Conservation (phyloP, 208 protist species). For the Sergeia podlipaevii region DNA sequence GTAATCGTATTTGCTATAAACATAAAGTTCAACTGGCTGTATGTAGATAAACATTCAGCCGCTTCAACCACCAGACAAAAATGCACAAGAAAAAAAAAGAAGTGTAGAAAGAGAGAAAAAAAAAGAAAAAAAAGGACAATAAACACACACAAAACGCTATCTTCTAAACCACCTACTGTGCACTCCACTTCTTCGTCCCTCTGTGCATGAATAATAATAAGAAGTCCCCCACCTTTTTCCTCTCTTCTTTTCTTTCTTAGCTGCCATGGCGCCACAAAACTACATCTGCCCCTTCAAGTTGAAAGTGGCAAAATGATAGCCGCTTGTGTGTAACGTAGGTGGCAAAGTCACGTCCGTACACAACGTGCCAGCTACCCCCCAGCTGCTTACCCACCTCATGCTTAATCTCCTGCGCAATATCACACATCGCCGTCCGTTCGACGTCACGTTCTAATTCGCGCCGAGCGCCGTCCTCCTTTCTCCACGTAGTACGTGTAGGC, state of each 20-base stretch:
- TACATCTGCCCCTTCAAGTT: constrained; percentile 73
- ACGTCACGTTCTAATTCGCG: constrained; percentile 75
- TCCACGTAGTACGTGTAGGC: constrained; percentile 76
- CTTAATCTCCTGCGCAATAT: constrained; percentile 69
- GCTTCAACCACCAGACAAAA: too few species aligned
- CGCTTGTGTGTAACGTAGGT: constrained; percentile 77
- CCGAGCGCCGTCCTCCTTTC: constrained; percentile 74
- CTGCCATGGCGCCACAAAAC: constrained; percentile 81
- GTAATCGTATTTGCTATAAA: too few species aligned
- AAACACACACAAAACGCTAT: constrained; percentile 5
- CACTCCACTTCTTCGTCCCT: too few species aligned
- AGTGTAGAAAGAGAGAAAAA: too few species aligned
- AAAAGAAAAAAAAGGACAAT: constrained; percentile 9
- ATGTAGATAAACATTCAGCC: too few species aligned
- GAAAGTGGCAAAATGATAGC: constrained; percentile 72
- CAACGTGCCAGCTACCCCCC: constrained; percentile 79
- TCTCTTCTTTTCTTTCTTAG: too few species aligned
- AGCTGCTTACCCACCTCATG: constrained; percentile 40
- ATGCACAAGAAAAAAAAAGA: constrained; percentile 9
- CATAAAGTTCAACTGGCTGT: too few species aligned
- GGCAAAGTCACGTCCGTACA: constrained; percentile 78
- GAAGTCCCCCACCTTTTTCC: neutral
- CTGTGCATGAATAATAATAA: too few species aligned
- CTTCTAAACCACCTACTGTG: neutral
- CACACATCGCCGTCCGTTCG: constrained; percentile 57